Evolutionary conservation across 495 filamentous ascomycete genomes (phyloP).

Genomic region (Neurospora tetraspora): DNA sequence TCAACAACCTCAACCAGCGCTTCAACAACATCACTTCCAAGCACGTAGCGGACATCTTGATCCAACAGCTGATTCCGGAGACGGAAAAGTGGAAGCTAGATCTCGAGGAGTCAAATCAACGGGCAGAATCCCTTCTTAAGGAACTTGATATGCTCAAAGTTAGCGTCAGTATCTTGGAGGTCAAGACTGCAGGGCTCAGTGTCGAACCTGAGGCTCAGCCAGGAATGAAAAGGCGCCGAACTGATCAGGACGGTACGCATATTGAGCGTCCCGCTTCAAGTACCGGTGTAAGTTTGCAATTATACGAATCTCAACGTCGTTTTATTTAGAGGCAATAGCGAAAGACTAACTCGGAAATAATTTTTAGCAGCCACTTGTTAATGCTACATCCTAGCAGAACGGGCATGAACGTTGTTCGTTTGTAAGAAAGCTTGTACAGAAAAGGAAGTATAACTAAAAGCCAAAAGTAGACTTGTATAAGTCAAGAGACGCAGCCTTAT

Average conservation of each 20-base stretch:
- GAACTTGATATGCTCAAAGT: background rate
- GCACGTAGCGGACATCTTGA: conserved; percentile 14
- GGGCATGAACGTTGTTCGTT: background rate
- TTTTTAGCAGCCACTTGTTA: background rate
- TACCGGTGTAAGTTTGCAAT: background rate
- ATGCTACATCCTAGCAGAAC: background rate
- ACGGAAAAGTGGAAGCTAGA: background rate
- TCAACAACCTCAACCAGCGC: conserved; percentile 9
- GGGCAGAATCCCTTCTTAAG: background rate
- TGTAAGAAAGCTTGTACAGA: background rate
- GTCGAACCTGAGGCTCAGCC: background rate
- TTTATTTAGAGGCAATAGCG: background rate
- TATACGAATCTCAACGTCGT: background rate
- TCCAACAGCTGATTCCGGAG: conserved; percentile 10
- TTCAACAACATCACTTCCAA: conserved; percentile 22
- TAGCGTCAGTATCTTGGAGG: background rate
- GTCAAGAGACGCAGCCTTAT: background rate
- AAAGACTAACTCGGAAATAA: background rate
- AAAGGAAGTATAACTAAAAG: background rate
- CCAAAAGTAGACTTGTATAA: background rate
- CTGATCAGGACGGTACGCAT: background rate
- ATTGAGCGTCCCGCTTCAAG: background rate
- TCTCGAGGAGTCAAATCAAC: background rate
- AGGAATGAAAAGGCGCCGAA: background rate
- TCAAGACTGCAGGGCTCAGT: background rate